Base-by-base conservation (phyloP, 2,329 filamentous ascomycete genomes). In the Thermochaetoides dissita region DNA sequence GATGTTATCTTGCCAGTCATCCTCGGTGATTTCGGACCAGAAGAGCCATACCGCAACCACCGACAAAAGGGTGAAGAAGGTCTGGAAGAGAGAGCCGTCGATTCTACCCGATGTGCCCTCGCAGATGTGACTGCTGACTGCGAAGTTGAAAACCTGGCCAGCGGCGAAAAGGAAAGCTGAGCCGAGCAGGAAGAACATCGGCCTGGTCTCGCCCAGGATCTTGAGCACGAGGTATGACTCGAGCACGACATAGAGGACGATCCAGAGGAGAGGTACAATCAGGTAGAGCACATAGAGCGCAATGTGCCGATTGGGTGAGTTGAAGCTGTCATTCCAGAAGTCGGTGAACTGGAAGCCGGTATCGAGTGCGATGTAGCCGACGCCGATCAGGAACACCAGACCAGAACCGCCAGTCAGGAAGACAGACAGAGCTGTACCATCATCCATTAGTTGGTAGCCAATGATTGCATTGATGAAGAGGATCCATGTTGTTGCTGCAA, bases 1-100 rank as follows among this genome's bases (percentile, higher is more conserved):
- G 37, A 38, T 39, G 11, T 46, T 41, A 10, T 47, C 46, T 11
- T 88, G 86, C 91, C 91, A 98, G 66, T 95, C 89, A 56, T 98
- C 91, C 64, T 98, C 91, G 10, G 91, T 98, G 55, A 98, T 98
- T 65, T 87, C 95, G 37, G 87, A 94, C 91, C 91, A 98, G 69
- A 98, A 98, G 44, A 84, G 63, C 88, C 91, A 98, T 50, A 95
- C 66, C 63, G 77, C 77, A 11, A 85, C 71, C 5, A 98, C 86
- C 0, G 88, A 72, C 9, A 89, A 65, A 1, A 95, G 69, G 0
- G 88, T 96, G 65, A 98, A 96, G 6, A 96, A 67, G 0, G 88
- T 94, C 61, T 95, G 76, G 61, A 98, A 98, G 1, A 98, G 64
- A 6, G 89, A 78, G 39, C 91, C 91, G 57, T 98, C 89, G 57